Base-by-base conservation (phyloP, 2,329 filamentous ascomycete species). In the Penicillium capsulatum region DNA sequence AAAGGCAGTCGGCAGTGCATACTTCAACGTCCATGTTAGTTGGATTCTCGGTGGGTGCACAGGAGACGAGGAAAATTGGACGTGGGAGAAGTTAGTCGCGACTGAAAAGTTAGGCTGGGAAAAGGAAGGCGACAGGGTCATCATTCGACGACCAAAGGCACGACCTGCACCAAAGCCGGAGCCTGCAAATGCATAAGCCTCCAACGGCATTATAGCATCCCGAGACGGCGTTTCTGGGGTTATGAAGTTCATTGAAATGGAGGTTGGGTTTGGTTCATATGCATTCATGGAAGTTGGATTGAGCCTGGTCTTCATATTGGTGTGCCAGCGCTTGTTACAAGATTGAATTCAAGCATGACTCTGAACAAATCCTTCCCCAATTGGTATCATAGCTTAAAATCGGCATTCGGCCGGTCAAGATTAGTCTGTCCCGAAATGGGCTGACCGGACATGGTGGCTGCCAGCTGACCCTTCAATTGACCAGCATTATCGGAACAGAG, bases 91-190 rank as follows among this genome's bases (percentile, higher is more conserved):
- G 35, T 67, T 97, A 57, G 75, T 68, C 41, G 73, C 77, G 22
- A 71, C 77, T 49, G 80, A 86, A 57, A 81, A 81, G 2, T 84
- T 97, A 1, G 89, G 89, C 0, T 98, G 92, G 92, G 79, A 89
- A 57, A 69, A 86, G 54, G 81, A 86, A 28, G 82, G 77, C 3
- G 73, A 76, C 30, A 84, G 70, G 55, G 82, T 96, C 20, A 72
- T 89, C n/a, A 91, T 97, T 59, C 77, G 85, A 50, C 79, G 75
- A 58, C 60, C 63, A 11, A 69, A 60, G 47, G 42, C 44, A 26
- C 57, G 44, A 27, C 42, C 55, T 15, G 47, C 48, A 19, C 46
- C 47, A 22, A 54, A 47, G 30, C 45, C 50, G 19, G 42, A 45
- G 22, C 43, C 47, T 16, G 44, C 26, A 28, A 7, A 6, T 28